Base-by-base conservation (phyloP, 352 stramenopile genomes). In the Pythium monospermum region DNA sequence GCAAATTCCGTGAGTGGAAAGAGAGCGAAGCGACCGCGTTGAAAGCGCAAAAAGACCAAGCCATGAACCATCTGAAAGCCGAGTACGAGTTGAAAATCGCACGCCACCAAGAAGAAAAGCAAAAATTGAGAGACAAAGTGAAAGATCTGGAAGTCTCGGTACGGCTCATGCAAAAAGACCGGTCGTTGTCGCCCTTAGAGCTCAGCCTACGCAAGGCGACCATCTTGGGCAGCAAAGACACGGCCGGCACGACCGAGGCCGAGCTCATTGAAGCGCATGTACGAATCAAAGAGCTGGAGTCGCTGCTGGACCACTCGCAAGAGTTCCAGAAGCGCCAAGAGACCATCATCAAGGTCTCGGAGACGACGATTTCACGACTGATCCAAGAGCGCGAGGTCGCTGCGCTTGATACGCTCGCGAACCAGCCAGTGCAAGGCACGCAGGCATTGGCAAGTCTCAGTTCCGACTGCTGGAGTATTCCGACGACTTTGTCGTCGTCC, bases 41-140 rank as follows among this genome's bases (percentile, higher is more conserved):
- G 6, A 61, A 64, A 25, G 63, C 26, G 8, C 59, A 76, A 16
- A 64, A 62, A 30, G 73, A 89, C 7, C 71, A 86, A 33, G 64
- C 70, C 3, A 28, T 83, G 25, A 64, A 69, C 25, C 71, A 70
- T 13, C 28, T 86, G 10, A 79, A 69, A 38, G 78, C 76, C 0
- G 78, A 85, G 49, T 85, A 81, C 36, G 78, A 87, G 21, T 44
- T 87, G 19, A 85, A 86, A 46, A 69, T 87, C 38, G 68, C 71
- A 4, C 61, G 73, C 8, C 78, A 86, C 36, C 78, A 83, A 45
- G 71, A 86, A 25, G 78, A 89, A 40, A 89, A 85, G 38, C 65
- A 86, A 27, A 89, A 89, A 47, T 47, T 89, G 1, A 73, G 77
- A 1, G 77, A 87, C 4, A 86, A 87, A 39, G 75, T 86, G 10